Conservation (phyloP, 345 rosid genomes). For the Erysimum cheiranthoides region DNA sequence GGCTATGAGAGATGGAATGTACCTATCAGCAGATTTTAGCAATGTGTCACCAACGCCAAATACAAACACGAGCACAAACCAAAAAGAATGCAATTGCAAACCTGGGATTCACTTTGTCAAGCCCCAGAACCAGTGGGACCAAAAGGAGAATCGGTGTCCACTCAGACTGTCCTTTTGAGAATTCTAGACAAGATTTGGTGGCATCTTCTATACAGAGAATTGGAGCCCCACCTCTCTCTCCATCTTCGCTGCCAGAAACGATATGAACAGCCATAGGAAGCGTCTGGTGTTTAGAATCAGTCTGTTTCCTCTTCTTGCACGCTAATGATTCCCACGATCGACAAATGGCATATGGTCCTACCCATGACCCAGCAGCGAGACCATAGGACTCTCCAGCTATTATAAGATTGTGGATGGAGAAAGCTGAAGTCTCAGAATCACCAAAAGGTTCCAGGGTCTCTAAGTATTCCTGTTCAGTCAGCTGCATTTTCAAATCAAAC, state of each 20-base stretch:
- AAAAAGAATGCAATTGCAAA: conserved; percentile 35
- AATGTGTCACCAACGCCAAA: not conserved
- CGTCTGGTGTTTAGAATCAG: conserved; percentile 40
- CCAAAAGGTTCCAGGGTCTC: conserved; percentile 81
- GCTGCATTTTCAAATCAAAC: conserved; percentile 58
- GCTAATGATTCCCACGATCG: conserved; percentile 83
- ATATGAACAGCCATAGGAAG: conserved; percentile 91
- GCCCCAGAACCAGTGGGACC: conserved; percentile 98
- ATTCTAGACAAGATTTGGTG: conserved; percentile 65
- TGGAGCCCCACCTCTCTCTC: conserved; percentile 97
- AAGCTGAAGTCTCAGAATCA: conserved; percentile 68
- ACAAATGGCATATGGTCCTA: conserved; percentile 95
- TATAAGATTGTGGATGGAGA: conserved; percentile 91
- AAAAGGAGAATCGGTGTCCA: conserved; percentile 87
- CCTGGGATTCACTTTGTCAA: conserved; percentile 89
- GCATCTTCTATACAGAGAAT: conserved; percentile 86
- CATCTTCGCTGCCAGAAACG: conserved; percentile 94
- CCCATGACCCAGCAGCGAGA: conserved; percentile 99
- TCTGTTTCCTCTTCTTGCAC: conserved; percentile 57
- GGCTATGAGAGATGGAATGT: conserved; percentile 74
- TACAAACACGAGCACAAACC: conserved; percentile 13
- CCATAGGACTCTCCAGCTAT: conserved; percentile 75
- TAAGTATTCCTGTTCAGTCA: conserved; percentile 63
- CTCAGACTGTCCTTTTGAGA: conserved; percentile 62
- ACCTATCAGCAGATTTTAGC: conserved; percentile 53